Evolutionary conservation across 345 rosid genomes (phyloP).

Genomic region (Nasturtium officinale): DNA sequence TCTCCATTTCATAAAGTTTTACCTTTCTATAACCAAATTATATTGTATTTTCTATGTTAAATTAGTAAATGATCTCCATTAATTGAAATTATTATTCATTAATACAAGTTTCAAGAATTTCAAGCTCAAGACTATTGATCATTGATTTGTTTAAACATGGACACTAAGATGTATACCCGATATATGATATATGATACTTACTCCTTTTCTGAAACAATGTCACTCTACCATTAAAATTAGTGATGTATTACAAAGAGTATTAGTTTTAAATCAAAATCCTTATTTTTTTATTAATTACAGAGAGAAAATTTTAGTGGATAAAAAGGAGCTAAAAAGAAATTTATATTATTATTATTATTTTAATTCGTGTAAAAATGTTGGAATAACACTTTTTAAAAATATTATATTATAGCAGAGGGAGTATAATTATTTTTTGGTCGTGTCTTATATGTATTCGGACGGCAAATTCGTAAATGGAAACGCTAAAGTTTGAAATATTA

Average conservation of each 20-base stretch:
- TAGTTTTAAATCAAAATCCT: no score
- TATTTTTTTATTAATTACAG: no score
- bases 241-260: no score
- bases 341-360: no score
- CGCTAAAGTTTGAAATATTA: background rate
- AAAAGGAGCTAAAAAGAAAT: no score
- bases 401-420: no score
- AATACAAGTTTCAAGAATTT: background rate
- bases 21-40: background rate
- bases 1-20: background rate
- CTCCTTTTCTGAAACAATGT: no score
- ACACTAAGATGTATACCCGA: background rate
- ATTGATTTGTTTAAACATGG: background rate
- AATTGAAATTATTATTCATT: background rate
- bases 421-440: no score
- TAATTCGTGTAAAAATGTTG: no score
- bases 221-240: no score
- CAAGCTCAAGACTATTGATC: background rate
- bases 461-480: slow-evolving; percentile 13
- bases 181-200: slow-evolving; percentile 9
- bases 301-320: no score
- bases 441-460: slow-evolving; percentile 10
- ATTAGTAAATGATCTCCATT: background rate
- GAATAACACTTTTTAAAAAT: no score
- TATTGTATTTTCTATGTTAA: background rate